Evolutionary conservation across 2,329 filamentous ascomycete genomes (phyloP).

Genomic region (Calonectria pseudoreteaudii): DNA sequence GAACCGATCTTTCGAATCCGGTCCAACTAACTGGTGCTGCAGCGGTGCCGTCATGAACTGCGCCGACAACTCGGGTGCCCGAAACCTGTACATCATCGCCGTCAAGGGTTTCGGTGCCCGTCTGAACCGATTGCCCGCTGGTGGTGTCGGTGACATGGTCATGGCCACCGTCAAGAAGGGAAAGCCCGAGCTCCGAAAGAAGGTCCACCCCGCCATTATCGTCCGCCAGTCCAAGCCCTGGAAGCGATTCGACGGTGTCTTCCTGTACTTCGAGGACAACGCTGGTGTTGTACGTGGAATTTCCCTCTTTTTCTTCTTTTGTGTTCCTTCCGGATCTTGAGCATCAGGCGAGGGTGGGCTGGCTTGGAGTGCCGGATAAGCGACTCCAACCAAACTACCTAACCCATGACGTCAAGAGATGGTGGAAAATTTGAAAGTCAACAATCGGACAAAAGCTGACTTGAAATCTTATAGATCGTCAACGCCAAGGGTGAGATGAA

Average conservation of each 20-base stretch:
- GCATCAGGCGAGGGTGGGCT: neutral
- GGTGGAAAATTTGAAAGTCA: neutral
- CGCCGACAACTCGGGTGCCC: constrained; percentile 98
- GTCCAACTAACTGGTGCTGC: constrained; percentile 38
- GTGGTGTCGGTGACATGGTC: constrained; percentile 99
- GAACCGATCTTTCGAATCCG: constrained; percentile 22
- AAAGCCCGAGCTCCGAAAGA: constrained; percentile 99
- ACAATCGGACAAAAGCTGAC: constrained; percentile 49
- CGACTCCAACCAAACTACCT: neutral
- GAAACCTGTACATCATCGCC: constrained; percentile 99
- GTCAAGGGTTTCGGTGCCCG: constrained; percentile 99
- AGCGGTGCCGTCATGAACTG: constrained; percentile 99
- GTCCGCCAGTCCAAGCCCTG: constrained; percentile 99
- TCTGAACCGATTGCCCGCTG: constrained; percentile 96
- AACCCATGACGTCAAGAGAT: neutral
- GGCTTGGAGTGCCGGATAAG: neutral
- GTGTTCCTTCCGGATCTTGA: neutral
- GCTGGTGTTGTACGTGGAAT: constrained; percentile 88
- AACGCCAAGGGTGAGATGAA: constrained; percentile 99
- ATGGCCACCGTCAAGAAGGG: constrained; percentile 99
- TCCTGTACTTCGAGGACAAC: constrained; percentile 99
- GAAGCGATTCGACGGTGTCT: constrained; percentile 98
- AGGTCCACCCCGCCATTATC: constrained; percentile 99
- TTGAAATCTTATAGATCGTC: constrained; percentile 77
- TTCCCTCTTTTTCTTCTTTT: neutral